phyloP scores from a whole-genome alignment of 2,329 filamentous ascomycete species.

The Aspergillus sojae region DNA sequence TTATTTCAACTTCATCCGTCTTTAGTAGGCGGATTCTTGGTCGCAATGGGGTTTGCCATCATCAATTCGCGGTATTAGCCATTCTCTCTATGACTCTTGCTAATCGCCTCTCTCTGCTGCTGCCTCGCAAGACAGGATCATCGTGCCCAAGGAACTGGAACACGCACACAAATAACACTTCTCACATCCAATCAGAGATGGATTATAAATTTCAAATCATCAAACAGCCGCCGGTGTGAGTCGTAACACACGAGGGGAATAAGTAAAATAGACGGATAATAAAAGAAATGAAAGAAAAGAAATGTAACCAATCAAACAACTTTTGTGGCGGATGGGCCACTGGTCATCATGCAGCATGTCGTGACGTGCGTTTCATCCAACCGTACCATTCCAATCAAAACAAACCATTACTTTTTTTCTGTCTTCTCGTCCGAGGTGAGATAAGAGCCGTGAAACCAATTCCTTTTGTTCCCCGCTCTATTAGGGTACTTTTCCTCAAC shows the following conservation, averaged over 20 bases:
- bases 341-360: slow-evolving; percentile 16
- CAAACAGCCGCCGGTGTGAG: slow-evolving; percentile 19
- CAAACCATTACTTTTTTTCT: slow-evolving; percentile 5
- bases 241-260: slow-evolving; percentile 20
- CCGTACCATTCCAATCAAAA: slow-evolving; percentile 7
- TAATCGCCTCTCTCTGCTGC: not conserved
- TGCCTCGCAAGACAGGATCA: not conserved
- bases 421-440: not conserved
- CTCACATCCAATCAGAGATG: slow-evolving; percentile 7
- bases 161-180: not conserved
- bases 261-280: slow-evolving; percentile 2
- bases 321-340: slow-evolving; percentile 14
- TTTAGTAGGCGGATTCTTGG: not conserved
- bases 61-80: not conserved
- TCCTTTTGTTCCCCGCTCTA: slow-evolving; percentile 14
- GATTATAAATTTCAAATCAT: slow-evolving; percentile 21
- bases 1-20: not conserved
- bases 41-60: not conserved
- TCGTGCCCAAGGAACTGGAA: not conserved
- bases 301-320: slow-evolving; percentile 6
- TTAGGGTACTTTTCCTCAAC: slow-evolving; percentile 20
- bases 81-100: not conserved
- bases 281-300: not conserved
- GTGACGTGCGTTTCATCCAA: slow-evolving; percentile 22
- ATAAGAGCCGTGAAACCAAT: not conserved